Base-by-base conservation (phyloP, 2,329 filamentous ascomycete species). In the Alternaria metachromatica region DNA sequence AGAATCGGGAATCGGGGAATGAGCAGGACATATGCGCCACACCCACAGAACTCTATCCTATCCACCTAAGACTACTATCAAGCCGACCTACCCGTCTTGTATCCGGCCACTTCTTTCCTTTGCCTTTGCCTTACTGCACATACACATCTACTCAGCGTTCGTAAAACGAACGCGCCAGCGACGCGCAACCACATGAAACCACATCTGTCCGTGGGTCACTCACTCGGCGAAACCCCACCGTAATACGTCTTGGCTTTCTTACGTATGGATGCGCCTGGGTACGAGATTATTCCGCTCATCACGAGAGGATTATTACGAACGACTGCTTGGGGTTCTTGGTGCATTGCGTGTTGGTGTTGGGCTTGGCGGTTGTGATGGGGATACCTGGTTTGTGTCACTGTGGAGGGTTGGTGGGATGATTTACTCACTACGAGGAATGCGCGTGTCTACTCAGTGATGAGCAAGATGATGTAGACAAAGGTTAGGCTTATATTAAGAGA, bases 61-160 rank as follows among this genome's bases (percentile, higher is more conserved):
- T 8, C 37, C 0, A 41, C 37, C 37, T 41, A 41, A 41, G 37
- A 41, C 0, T 41, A 1, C 37, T 41, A 51, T 26, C n/a, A 15
- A 53, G 48, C 60, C 60, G 55, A 62, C 33, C 10, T 45, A 62
- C 41, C 60, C 55, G 54, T 54, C 55, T 58, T 58, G 60, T 62
- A 37, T 15, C 60, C 46, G 60, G 9, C 9, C n/a, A 33, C 23
- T 13, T 15, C 10, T 23, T 28, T 51, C 28, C 18, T 10, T n/a
- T 23, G 28, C 30, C 28, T 51, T 37, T 4, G 6, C 49, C 11
- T 6, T 18, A 3, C 37, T 41, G 4, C 37, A 41, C 37, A 18
- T 8, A 48, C 21, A 13, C 10, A 13, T 11, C 3, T 23, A 23
- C 20, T 23, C 18, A 48, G 21, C 20, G 44, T 48, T 48, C n/a